Base-by-base conservation (phyloP, 345 rosid genomes). In the Zanthoxylum bungeanum region DNA sequence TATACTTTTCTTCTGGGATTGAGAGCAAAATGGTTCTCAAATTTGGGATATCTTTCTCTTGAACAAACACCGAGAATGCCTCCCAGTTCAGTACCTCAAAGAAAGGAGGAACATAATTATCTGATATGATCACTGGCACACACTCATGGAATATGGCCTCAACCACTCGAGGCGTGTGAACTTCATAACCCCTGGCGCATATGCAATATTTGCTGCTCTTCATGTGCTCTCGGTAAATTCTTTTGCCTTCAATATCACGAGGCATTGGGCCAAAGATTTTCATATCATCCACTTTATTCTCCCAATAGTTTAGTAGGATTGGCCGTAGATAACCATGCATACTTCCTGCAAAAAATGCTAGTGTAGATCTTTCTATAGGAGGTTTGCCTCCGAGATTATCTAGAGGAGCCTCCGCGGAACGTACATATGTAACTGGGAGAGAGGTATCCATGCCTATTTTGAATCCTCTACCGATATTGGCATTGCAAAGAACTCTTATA, bases 281-380 rank as follows among this genome's bases (percentile, higher is more conserved):
- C 96, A 93, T 90, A 84, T 91, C 93, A 3, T 85, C 72, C 65
- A 81, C 81, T 80, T 85, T 91, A 68, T 84, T 84, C 77, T 82
- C 94, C 98, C 98, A 93, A 69, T 71, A 74, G 51, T 77, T 81
- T n/a, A 84, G 79, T 27, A 90, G 79, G 47, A 85, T 77, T 0
- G 94, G 92, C 31, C 93, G 86, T 50, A 93, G 85, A 81, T 90
- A 88, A 25, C 98, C 95, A 0, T 93, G 96, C 89, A 86, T 87
- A 60, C 92, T 81, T 60, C 98, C 97, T 3, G 97, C 98, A 73
- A 91, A 91, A 79, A 93, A 93, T 66, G 97, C 95, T 34, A 93
- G 92, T 39, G 80, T 72, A 65, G 74, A 72, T 50, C 98, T 84
- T 46, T 87, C 86, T 0, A 79, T 83, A 25, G 93, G 82, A 74